A percentile compares a stretch with the other conserved stretches of the same genome.
Evolutionary conservation across 202 grass and related monocot genomes (phyloP).

Genomic region (Schoenoplectus triqueter): DNA sequence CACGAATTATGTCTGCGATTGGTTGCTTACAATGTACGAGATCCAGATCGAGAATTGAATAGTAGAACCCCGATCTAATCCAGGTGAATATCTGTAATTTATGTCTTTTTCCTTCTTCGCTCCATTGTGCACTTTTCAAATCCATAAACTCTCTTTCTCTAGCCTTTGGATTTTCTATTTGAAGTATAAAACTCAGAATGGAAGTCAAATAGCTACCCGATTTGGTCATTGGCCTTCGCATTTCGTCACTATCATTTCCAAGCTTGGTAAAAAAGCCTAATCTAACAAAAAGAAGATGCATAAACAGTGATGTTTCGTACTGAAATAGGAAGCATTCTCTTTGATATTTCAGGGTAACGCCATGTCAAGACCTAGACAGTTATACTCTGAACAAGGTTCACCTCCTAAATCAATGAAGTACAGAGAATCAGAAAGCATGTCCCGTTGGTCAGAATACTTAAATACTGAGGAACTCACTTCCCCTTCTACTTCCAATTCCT

Average conservation of each 20-base stretch:
- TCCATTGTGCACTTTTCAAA: not conserved
- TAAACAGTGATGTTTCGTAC: not conserved
- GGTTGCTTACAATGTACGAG: slow-evolving; percentile 9
- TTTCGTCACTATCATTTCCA: not conserved
- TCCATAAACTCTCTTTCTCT: not conserved
- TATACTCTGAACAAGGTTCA: slow-evolving; percentile 47
- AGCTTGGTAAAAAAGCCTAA: not conserved
- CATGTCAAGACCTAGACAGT: slow-evolving; percentile 40
- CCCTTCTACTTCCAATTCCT: slow-evolving; percentile 62
- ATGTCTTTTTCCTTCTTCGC: not conserved
- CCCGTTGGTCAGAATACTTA: slow-evolving; percentile 84
- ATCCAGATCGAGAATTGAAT: slow-evolving; percentile 29
- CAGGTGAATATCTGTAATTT: not conserved
- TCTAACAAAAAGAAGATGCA: not conserved
- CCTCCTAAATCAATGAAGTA: slow-evolving; percentile 70
- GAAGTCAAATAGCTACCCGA: not conserved
- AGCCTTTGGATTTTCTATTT: slow-evolving; percentile 4
- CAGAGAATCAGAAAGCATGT: slow-evolving; percentile 68
- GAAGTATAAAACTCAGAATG: not conserved
- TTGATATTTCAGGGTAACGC: slow-evolving; percentile 18
- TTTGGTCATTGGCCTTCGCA: not conserved
- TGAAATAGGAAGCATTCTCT: slow-evolving; percentile 20
- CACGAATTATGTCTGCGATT: not conserved
- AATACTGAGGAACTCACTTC: slow-evolving; percentile 49
- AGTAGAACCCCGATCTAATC: slow-evolving; percentile 11